phyloP scores from a whole-genome alignment of 176 grass and related monocot species.

The Cenchrus americanus region DNA sequence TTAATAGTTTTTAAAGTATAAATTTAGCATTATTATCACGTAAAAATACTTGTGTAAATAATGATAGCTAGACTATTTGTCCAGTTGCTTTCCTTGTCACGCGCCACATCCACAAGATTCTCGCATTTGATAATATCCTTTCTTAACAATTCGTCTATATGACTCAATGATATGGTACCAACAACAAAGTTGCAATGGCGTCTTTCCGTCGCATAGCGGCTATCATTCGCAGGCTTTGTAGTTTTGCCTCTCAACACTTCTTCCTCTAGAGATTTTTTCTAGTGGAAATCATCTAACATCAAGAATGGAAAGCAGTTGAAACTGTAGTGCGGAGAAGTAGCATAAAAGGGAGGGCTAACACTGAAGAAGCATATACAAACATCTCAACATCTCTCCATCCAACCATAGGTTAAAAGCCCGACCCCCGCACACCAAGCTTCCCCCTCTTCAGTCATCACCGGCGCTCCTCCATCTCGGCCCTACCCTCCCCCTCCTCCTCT shows the following conservation, averaged over 20 bases:
- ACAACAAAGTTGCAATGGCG: no score
- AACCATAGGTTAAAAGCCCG: slow-evolving; percentile 62
- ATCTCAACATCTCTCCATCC: slow-evolving; percentile 24
- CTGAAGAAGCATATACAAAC: slow-evolving; percentile 15
- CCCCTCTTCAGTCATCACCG: not conserved
- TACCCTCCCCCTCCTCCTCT: not conserved
- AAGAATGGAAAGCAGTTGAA: not conserved
- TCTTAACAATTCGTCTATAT: no score
- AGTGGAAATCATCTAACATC: no score
- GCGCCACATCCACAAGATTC: not conserved
- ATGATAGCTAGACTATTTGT: no score
- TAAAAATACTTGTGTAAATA: no score
- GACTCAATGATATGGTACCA: no score
- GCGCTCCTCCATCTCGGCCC: slow-evolving; percentile 29
- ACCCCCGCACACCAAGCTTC: slow-evolving; percentile 31
- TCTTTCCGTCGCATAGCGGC: no score
- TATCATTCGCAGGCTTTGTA: no score
- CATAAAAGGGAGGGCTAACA: not conserved
- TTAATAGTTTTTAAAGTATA: no score
- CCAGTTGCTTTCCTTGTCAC: not conserved
- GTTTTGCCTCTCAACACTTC: no score
- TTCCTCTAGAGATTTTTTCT: no score
- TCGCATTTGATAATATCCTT: not conserved
- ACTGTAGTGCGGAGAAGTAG: not conserved
- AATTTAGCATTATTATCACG: no score